A percentile compares a stretch with the other conserved stretches of the same genome.
These are phyloP conservation scores for Benincasa hispida DNA, from an alignment of 306 rosid species.

Conservation along the genomic window DNA sequence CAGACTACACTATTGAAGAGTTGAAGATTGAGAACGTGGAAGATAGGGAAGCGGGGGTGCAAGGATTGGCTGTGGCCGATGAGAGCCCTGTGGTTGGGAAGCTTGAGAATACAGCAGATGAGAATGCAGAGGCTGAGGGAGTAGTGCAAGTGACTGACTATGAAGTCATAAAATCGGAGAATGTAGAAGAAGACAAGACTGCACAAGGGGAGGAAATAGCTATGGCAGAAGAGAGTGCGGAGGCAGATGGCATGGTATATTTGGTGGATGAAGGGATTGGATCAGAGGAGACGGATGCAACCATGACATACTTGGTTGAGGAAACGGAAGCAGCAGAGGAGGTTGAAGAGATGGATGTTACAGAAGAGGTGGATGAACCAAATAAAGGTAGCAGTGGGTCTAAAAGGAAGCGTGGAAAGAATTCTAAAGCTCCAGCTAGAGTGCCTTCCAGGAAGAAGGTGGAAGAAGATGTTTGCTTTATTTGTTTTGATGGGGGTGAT, in stretches of 20 bases:
- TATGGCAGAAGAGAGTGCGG: constrained; percentile 13
- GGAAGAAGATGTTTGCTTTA: constrained; percentile 98
- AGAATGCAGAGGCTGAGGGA: not conserved
- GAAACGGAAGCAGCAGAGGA: constrained; percentile 31
- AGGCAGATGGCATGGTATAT: constrained; percentile 14
- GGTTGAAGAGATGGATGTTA: constrained; percentile 27
- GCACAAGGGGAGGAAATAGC: constrained; percentile 13
- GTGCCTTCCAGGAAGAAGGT: constrained; percentile 45
- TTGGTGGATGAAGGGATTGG: constrained; percentile 22
- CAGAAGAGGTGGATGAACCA: constrained; percentile 27
- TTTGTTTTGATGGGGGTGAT: constrained; percentile 98
- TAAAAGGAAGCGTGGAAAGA: constrained; percentile 81
- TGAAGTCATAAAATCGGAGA: constrained; percentile 2
- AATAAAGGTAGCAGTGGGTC: constrained; percentile 28
- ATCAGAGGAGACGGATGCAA: constrained; percentile 22
- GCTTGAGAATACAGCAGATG: not conserved
- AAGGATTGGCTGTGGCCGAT: not conserved
- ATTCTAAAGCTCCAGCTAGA: constrained; percentile 31
- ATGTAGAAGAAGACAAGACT: constrained; percentile 15
- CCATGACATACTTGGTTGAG: constrained; percentile 13
- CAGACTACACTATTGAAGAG: not conserved
- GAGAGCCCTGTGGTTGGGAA: not conserved
- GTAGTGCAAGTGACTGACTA: not conserved
- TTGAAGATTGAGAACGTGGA: not conserved
- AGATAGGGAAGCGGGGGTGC: not conserved